Percentiles rank a stretch among this genome's conserved stretches.
These are phyloP conservation scores for Metschnikowia kofuensis DNA, from an alignment of 805 yeast species.

Conservation along the genomic window DNA sequence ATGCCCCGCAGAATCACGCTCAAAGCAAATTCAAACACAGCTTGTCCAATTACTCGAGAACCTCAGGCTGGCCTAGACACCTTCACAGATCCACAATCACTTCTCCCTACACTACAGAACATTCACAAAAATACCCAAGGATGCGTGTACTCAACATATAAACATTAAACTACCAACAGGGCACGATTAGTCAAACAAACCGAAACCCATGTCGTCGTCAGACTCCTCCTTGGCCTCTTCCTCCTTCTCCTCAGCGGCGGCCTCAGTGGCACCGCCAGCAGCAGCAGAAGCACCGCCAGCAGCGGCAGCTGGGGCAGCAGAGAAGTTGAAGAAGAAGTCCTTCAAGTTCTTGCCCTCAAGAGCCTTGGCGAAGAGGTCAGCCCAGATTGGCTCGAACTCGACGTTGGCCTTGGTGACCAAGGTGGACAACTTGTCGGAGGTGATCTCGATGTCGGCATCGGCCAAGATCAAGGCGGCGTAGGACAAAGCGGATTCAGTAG, in stretches of 20 bases:
- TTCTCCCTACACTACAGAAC: background rate
- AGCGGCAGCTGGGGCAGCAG: slow-evolving; percentile 50
- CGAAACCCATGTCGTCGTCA: slow-evolving; percentile 31
- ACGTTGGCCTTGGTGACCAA: slow-evolving; percentile 42
- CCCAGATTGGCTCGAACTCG: slow-evolving; percentile 46
- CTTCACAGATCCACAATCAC: too few relatives aligned
- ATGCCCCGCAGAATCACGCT: too few relatives aligned
- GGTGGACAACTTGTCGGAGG: slow-evolving; percentile 42
- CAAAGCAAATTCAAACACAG: too few relatives aligned
- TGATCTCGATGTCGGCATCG: slow-evolving; percentile 45
- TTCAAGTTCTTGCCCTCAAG: slow-evolving; percentile 46
- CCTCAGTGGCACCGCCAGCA: slow-evolving; percentile 72
- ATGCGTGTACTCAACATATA: slow-evolving; percentile 6
- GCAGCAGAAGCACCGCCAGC: slow-evolving; percentile 69
- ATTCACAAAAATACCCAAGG: background rate
- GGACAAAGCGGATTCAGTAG: slow-evolving; percentile 47
- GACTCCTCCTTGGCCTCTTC: slow-evolving; percentile 47
- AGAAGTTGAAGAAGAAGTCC: slow-evolving; percentile 48
- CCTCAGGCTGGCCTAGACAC: too few relatives aligned
- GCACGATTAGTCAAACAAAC: slow-evolving; percentile 33
- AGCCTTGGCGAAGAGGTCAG: slow-evolving; percentile 48
- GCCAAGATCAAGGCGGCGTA: slow-evolving; percentile 52
- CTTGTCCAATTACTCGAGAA: too few relatives aligned
- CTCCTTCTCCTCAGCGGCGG: slow-evolving; percentile 66
- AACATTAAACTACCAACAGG: slow-evolving; percentile 19